These are phyloP conservation scores for Rhizopus arrhizus DNA, from an alignment of 371 early-diverging fungal genomes.

Conservation along the genomic window DNA sequence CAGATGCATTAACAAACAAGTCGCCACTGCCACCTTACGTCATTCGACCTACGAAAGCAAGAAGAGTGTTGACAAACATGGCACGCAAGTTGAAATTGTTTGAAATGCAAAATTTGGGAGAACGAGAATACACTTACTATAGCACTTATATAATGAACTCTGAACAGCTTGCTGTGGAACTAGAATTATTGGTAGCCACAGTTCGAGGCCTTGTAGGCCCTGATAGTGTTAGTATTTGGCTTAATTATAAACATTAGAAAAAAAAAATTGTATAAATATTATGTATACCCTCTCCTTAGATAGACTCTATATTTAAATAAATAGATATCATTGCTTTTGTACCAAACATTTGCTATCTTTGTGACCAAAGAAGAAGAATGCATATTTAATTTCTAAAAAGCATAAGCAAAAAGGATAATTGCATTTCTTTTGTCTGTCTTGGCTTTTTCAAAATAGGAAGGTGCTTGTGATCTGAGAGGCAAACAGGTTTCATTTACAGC, in stretches of 20 bases:
- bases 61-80: constrained; percentile 42
- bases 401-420: no score
- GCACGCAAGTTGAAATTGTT: constrained; percentile 34
- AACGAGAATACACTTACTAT: constrained; percentile 48
- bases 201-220: constrained; percentile 51
- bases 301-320: no score
- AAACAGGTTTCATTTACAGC: no score
- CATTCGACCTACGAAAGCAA: constrained; percentile 44
- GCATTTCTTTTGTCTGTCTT: no score
- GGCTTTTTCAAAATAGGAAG: no score
- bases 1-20: constrained; percentile 48
- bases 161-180: constrained; percentile 51
- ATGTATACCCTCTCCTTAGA: no score
- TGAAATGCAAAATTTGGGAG: constrained; percentile 25
- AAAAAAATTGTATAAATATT: no score
- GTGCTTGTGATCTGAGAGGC: no score
- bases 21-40: constrained; percentile 47
- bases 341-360: no score
- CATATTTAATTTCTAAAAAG: no score
- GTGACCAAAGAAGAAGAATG: no score
- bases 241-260: constrained; percentile 45
- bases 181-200: constrained; percentile 39
- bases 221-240: constrained; percentile 46
- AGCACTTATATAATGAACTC: constrained; percentile 51
- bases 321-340: no score